Conservation (phyloP, 768 basidiomycete genomes). For the Hemileccinum impolitum region DNA sequence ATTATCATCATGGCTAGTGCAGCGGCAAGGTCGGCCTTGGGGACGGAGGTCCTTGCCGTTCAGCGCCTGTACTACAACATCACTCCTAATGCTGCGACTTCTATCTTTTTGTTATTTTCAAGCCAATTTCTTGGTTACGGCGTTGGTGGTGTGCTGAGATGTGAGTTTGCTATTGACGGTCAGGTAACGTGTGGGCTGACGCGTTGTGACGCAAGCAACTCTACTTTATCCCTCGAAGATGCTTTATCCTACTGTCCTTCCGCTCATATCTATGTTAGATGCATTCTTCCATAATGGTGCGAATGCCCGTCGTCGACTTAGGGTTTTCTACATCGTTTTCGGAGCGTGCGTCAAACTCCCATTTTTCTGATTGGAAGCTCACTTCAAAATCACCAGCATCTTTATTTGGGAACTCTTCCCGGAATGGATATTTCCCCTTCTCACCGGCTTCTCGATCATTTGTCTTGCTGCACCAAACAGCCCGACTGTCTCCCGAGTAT, state of each 20-base stretch:
- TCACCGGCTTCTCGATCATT: conserved; percentile 59
- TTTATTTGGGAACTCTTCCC: conserved; percentile 29
- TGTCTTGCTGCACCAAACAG: conserved; percentile 55
- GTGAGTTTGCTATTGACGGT: conserved; percentile 23
- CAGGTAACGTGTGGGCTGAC: conserved; percentile 3
- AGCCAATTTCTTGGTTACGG: conserved; percentile 45
- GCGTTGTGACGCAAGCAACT: conserved; percentile 8
- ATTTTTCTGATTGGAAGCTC: not conserved
- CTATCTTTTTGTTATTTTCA: conserved; percentile 40
- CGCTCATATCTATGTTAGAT: conserved; percentile 27
- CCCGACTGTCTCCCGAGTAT: conserved; percentile 49
- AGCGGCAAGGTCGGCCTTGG: conserved; percentile 50
- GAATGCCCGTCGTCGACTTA: conserved; percentile 40
- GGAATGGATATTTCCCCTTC: conserved; percentile 48
- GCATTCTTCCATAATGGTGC: conserved; percentile 41
- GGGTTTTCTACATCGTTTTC: conserved; percentile 25
- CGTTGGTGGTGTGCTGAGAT: conserved; percentile 48
- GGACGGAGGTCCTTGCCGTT: conserved; percentile 50
- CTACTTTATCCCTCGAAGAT: conserved; percentile 45
- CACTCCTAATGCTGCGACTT: conserved; percentile 42
- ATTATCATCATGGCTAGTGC: conserved; percentile 57
- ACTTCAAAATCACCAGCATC: conserved; percentile 27
- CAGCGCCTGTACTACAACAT: conserved; percentile 26
- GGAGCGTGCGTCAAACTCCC: conserved; percentile 30
- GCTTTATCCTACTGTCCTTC: conserved; percentile 37